Evolutionary conservation across 164 flowering plant species (phyloP), one percentile per base, ranked within the genome.

Genomic region (Umbellularia californica): DNA sequence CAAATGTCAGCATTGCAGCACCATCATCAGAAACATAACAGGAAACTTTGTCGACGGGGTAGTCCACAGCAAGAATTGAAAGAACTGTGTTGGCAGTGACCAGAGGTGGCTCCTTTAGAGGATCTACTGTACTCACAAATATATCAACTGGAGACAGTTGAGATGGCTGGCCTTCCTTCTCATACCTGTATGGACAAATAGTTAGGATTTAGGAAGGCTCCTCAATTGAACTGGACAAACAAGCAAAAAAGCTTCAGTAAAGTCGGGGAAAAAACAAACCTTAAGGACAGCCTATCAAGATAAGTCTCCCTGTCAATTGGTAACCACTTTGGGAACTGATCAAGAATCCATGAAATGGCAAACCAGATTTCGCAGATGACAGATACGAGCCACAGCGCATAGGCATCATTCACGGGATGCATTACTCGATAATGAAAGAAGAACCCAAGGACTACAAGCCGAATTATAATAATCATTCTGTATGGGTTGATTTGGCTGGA

Each of bases 21-120:
- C 92, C 92, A 77, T 90, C 94, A 85, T 90, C 94, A 71, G 94
- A 90, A 66, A 90, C 94, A 82, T 90, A 90, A 74, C 94, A 88
- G 2, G 92, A 82, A 19, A 89, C 84, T 80, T 87, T 87, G 71
- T 86, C 91, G 27, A 87, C 88, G 5, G 94, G 94, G 71, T 88
- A 90, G 74, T 90, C 93, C 74, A 88, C 91, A 14, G 93, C 85
- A 74, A 90, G 89, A 72, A 90, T 88, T 72, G 93, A 90, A 30
- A 90, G 83, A 71, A 90, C 90, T 3, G 94, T 90, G 79, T 90
- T 90, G 76, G 94, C 94, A 28, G 90, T 90, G 65, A 87, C 86
- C 74, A 90, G 77, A 50, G 93, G 91, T 2, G 90, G 91, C 69
- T 90, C 93, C 76, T 87, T 90, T 30, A 86, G 50, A 24, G 93